Percentiles rank a stretch among this genome's conserved stretches.
These are phyloP conservation scores for Annulohypoxylon maeteangense DNA, from an alignment of 495 filamentous ascomycete species.

Conservation along the genomic window DNA sequence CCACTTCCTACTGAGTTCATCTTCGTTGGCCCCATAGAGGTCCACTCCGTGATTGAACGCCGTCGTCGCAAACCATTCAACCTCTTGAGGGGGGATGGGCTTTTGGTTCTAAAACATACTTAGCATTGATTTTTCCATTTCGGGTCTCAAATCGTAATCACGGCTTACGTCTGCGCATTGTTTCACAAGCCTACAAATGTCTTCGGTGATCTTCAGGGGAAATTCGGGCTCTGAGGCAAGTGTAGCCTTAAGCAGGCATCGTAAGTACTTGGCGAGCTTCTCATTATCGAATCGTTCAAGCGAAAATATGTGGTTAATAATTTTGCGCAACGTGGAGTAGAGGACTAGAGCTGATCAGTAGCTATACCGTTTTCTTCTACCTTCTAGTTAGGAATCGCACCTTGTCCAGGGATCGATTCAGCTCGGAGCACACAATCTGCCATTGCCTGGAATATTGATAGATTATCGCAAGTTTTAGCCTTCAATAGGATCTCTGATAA, in stretches of 20 bases:
- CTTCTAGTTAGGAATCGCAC: constrained; percentile 46
- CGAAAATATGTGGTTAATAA: constrained; percentile 71
- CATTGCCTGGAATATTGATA: constrained; percentile 60
- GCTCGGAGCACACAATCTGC: constrained; percentile 70
- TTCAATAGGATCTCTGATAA: constrained; percentile 70
- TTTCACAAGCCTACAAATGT: constrained; percentile 62
- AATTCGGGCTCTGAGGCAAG: constrained; percentile 57
- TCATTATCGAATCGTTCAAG: constrained; percentile 61
- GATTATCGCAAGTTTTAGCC: constrained; percentile 51
- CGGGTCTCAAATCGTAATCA: not conserved
- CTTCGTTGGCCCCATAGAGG: constrained; percentile 67
- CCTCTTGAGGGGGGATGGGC: constrained; percentile 73
- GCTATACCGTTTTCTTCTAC: not conserved
- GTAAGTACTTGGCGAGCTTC: constrained; percentile 75
- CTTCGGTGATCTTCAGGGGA: constrained; percentile 67
- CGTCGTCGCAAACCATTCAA: constrained; percentile 79
- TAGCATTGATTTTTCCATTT: not conserved
- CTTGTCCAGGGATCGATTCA: constrained; percentile 59
- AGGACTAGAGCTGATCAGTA: constrained; percentile 49
- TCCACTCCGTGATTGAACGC: constrained; percentile 83
- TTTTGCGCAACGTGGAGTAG: constrained; percentile 64
- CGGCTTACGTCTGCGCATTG: constrained; percentile 54
- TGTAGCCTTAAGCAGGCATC: constrained; percentile 75
- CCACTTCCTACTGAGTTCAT: constrained; percentile 70
- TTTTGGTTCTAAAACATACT: constrained; percentile 50